These are phyloP conservation scores for Kurtzmaniella quercitrusa DNA, from an alignment of 1,139 yeast genomes.

Conservation along the genomic window DNA sequence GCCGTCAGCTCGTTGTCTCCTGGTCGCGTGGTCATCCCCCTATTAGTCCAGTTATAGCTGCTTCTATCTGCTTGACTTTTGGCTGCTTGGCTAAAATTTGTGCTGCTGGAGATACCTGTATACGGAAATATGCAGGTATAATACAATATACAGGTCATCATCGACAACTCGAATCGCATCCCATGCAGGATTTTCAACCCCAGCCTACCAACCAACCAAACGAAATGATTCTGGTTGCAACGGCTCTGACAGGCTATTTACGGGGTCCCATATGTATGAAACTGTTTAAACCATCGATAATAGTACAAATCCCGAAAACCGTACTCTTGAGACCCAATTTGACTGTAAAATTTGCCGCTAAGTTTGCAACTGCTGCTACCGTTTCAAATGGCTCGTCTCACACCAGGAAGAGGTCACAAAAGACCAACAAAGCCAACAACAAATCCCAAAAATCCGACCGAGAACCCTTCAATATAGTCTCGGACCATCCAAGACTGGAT, in stretches of 20 bases:
- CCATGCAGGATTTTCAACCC: background rate
- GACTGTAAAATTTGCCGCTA: too few relatives aligned
- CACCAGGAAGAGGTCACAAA: background rate
- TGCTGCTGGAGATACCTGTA: background rate
- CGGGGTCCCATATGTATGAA: background rate
- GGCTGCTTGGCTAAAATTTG: background rate
- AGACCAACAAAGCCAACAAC: background rate
- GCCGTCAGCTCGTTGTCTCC: constrained; percentile 29
- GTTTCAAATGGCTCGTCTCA: background rate
- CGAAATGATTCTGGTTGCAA: background rate
- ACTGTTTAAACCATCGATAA: too few relatives aligned
- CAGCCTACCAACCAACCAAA: background rate
- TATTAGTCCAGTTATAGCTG: background rate
- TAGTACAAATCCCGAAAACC: too few relatives aligned
- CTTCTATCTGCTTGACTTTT: background rate
- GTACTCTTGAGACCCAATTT: too few relatives aligned
- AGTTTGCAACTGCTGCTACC: background rate
- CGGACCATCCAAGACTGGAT: background rate
- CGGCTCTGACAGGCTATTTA: background rate
- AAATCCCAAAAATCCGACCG: background rate
- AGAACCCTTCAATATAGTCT: too few relatives aligned
- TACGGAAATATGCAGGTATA: background rate
- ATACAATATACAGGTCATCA: background rate
- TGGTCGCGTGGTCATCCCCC: constrained; percentile 15
- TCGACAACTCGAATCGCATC: too few relatives aligned